These are phyloP conservation scores for Excoecaria cochinchinensis DNA, from an alignment of 345 rosid genomes.

Conservation along the genomic window DNA sequence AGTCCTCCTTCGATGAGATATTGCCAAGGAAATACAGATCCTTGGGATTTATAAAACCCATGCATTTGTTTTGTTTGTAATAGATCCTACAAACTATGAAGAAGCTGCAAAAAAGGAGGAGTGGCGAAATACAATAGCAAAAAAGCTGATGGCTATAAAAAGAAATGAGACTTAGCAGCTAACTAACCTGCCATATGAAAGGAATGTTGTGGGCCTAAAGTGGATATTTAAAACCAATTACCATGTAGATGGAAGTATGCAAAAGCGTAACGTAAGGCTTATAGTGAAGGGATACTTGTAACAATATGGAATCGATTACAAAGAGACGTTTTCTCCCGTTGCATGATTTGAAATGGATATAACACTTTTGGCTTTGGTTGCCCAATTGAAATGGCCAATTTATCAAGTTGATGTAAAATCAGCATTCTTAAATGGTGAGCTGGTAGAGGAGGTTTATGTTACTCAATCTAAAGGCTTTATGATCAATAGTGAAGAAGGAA, in stretches of 20 bases:
- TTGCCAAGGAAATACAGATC: neutral
- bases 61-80: neutral
- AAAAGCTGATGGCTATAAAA: neutral
- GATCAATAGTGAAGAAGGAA: too few species aligned
- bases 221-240: slow-evolving; percentile 8
- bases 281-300: neutral
- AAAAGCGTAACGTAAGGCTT: neutral
- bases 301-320: neutral
- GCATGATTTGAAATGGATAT: neutral
- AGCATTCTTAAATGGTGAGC: neutral
- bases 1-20: neutral
- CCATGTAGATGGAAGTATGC: neutral
- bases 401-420: neutral
- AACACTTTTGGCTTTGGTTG: neutral
- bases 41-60: neutral
- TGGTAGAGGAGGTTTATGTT: too few species aligned
- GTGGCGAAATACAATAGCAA: neutral
- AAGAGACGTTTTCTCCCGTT: neutral
- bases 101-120: neutral
- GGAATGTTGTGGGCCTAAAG: neutral
- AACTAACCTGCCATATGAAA: neutral
- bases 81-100: neutral
- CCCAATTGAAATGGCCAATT: neutral
- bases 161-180: neutral
- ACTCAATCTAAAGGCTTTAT: too few species aligned